Conservation (phyloP, 345 rosid genomes). For the Laguncularia racemosa region DNA sequence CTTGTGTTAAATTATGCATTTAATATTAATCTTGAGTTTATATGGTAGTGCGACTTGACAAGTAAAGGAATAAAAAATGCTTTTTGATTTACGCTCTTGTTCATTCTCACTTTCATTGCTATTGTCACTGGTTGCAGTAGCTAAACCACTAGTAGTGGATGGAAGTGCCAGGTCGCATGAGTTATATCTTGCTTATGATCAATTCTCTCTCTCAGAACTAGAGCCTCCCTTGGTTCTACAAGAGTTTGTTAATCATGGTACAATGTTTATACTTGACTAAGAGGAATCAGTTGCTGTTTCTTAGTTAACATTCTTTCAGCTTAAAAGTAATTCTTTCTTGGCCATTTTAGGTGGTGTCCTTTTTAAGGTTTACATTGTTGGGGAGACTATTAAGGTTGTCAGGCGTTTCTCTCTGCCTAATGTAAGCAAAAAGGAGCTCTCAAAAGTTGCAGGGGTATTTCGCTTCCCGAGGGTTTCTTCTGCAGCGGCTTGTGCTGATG, state of each 20-base stretch:
- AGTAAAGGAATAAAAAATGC: too few relatives aligned
- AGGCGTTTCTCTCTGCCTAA: slow-evolving; percentile 77
- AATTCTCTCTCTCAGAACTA: slow-evolving; percentile 57
- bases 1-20: too few relatives aligned
- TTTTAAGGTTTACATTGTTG: slow-evolving; percentile 72
- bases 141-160: slow-evolving; percentile 83
- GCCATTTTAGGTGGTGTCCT: slow-evolving; percentile 64
- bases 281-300: neutral
- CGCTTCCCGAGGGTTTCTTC: slow-evolving; percentile 84
- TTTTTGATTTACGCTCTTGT: neutral
- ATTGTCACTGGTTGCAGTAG: slow-evolving; percentile 40
- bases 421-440: slow-evolving; percentile 43
- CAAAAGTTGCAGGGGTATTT: slow-evolving; percentile 48
- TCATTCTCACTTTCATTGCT: neutral
- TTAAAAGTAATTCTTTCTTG: slow-evolving; percentile 2
- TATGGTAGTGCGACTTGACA: too few relatives aligned
- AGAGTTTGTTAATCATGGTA: slow-evolving; percentile 97
- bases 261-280: neutral
- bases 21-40: too few relatives aligned
- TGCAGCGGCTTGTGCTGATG: slow-evolving; percentile 80
- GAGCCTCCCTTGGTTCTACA: slow-evolving; percentile 85
- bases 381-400: slow-evolving; percentile 78
- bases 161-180: slow-evolving; percentile 89
- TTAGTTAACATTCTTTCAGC: neutral
- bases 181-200: slow-evolving; percentile 71